These are phyloP conservation scores for Trametes cinnabarina DNA, from an alignment of 768 basidiomycete genomes.

Conservation along the genomic window DNA sequence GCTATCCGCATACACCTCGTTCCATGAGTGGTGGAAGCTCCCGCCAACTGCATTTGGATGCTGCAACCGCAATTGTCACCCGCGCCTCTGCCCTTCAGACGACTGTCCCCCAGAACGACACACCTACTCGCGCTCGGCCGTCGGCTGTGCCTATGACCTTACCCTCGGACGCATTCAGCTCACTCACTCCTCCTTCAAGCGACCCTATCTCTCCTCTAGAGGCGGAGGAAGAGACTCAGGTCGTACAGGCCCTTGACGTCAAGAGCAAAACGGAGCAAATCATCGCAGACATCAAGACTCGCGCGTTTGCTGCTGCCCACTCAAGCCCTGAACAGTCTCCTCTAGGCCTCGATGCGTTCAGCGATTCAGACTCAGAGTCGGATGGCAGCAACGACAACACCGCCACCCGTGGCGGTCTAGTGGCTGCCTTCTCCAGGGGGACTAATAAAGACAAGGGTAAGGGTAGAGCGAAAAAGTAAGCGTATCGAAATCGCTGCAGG, in stretches of 20 bases:
- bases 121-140: background rate
- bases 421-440: background rate
- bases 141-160: background rate
- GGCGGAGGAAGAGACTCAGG: constrained; percentile 32
- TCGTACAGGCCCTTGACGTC: constrained; percentile 27
- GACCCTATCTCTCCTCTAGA: constrained; percentile 14
- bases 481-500: too few species aligned
- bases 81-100: background rate
- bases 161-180: constrained; percentile 19
- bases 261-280: constrained; percentile 52
- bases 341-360: constrained; percentile 39
- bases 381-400: constrained; percentile 45
- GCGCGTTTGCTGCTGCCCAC: constrained; percentile 41
- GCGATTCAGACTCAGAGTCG: constrained; percentile 30
- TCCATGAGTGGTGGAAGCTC: constrained; percentile 29
- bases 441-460: constrained; percentile 17
- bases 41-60: background rate
- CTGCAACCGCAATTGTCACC: background rate
- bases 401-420: constrained; percentile 8
- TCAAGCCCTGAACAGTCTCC: constrained; percentile 44
- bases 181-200: constrained; percentile 25
- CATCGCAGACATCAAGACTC: constrained; percentile 65
- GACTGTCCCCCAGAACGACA: background rate
- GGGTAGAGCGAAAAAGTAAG: constrained; percentile 8
- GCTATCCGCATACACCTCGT: constrained; percentile 10